These are phyloP conservation scores for Candida anglica DNA, from an alignment of 805 yeast genomes.

Conservation along the genomic window DNA sequence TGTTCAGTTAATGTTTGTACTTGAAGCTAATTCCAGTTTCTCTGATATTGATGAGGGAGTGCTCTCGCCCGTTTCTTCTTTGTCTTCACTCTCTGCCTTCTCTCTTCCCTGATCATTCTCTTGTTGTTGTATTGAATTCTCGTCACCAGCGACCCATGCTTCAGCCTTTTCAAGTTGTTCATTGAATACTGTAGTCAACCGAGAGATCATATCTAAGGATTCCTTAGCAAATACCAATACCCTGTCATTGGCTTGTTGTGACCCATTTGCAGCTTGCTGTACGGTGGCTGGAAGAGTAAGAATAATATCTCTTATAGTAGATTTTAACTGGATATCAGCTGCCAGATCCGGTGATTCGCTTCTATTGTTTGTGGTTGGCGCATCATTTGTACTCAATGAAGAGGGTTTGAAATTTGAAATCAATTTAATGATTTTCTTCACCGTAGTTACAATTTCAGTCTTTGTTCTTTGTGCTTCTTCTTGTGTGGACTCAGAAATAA, in stretches of 20 bases:
- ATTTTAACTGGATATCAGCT: conserved; percentile 32
- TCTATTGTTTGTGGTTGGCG: not conserved
- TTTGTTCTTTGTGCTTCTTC: conserved; percentile 46
- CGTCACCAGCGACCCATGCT: conserved; percentile 61
- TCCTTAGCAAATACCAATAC: conserved; percentile 84
- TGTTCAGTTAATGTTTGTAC: too few species aligned
- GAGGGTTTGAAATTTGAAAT: conserved; percentile 70
- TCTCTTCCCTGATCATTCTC: not conserved
- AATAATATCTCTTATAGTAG: conserved; percentile 75
- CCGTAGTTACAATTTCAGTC: conserved; percentile 82
- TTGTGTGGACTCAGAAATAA: conserved; percentile 7
- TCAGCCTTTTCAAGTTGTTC: conserved; percentile 85
- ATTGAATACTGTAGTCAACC: conserved; percentile 79
- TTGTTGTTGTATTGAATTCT: conserved; percentile 10
- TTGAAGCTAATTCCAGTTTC: too few species aligned
- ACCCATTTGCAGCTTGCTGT: conserved; percentile 13
- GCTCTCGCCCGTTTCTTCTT: too few species aligned
- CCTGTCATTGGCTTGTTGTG: conserved; percentile 48
- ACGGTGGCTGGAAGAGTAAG: conserved; percentile 59
- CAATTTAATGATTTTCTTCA: conserved; percentile 80
- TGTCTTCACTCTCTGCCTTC: conserved; percentile 1
- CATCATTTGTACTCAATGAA: conserved; percentile 18
- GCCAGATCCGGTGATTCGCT: not conserved
- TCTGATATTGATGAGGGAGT: too few species aligned
- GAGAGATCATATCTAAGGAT: conserved; percentile 80